Conservation (phyloP, 768 basidiomycete genomes). For the Sutorius australiensis region DNA sequence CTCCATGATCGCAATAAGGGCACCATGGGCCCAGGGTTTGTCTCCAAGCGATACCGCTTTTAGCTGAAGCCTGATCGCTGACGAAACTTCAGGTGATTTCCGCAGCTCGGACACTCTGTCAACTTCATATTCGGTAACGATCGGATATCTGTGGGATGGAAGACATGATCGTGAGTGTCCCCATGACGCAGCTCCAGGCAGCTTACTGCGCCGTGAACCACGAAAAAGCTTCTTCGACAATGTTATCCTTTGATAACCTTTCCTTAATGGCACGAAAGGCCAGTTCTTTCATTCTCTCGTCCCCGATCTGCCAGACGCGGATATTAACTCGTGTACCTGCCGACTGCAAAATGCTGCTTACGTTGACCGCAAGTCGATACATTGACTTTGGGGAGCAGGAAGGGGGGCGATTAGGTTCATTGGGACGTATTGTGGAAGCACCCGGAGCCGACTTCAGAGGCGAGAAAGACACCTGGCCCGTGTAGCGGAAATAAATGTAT, state of each 20-base stretch:
- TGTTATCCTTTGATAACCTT: constrained; percentile 23
- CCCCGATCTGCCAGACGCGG: constrained; percentile 16
- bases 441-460: constrained; percentile 20
- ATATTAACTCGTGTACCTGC: neutral
- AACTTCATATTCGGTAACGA: constrained; percentile 15
- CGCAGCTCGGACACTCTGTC: constrained; percentile 18
- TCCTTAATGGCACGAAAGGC: constrained; percentile 23
- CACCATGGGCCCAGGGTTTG: constrained; percentile 25
- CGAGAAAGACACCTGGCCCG: constrained; percentile 25
- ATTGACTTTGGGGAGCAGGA: constrained; percentile 37
- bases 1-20: constrained; percentile 25
- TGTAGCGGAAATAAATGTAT: constrained; percentile 31
- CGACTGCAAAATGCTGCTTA: constrained; percentile 7
- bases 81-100: constrained; percentile 19
- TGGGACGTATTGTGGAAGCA: neutral
- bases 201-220: constrained; percentile 32
- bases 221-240: constrained; percentile 29
- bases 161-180: neutral
- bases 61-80: constrained; percentile 21
- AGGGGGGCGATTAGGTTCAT: neutral
- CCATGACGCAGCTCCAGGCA: neutral
- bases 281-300: constrained; percentile 25
- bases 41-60: constrained; percentile 22
- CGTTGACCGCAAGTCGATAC: constrained; percentile 32
- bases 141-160: constrained; percentile 12